Evolutionary conservation across 1,284 basidiomycete genomes (phyloP).

Genomic region (Ceratobasidium papillatum): DNA sequence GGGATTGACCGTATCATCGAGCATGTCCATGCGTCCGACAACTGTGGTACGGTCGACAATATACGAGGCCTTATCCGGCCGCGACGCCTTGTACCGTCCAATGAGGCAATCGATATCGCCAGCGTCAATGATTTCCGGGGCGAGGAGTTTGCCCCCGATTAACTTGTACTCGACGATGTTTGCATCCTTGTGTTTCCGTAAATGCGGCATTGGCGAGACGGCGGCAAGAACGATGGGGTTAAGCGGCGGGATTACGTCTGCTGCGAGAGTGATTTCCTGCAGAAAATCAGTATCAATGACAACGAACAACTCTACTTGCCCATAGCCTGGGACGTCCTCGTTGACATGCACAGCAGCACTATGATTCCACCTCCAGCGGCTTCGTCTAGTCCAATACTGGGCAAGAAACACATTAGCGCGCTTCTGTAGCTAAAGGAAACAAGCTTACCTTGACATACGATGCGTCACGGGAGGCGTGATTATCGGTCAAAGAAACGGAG

Average conservation of each 20-base stretch:
- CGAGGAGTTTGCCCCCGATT: neutral
- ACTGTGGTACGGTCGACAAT: constrained; percentile 48
- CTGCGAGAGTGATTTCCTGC: neutral
- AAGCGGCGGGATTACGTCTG: neutral
- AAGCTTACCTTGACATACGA: constrained; percentile 14
- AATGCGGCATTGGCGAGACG: neutral
- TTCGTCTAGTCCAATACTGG: neutral
- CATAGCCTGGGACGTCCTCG: neutral
- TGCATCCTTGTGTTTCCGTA: neutral
- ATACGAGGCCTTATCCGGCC: constrained; percentile 41
- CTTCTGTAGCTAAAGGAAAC: neutral
- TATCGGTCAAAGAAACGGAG: neutral
- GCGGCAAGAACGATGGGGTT: neutral
- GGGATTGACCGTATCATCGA: neutral
- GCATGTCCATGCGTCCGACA: constrained; percentile 1
- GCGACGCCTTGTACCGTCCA: neutral
- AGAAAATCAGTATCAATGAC: constrained; percentile 5
- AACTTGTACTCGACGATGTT: constrained; percentile 2
- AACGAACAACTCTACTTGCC: neutral
- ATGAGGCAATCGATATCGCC: constrained; percentile 12
- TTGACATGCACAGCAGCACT: too few species aligned
- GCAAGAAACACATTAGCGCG: neutral
- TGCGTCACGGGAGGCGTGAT: neutral
- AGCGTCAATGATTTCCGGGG: neutral
- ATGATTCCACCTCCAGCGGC: neutral